A percentile compares a stretch with the other conserved stretches of the same genome.
These are phyloP conservation scores for Microsporum ferrugineum DNA, from an alignment of 2,329 filamentous ascomycete genomes.

Conservation along the genomic window DNA sequence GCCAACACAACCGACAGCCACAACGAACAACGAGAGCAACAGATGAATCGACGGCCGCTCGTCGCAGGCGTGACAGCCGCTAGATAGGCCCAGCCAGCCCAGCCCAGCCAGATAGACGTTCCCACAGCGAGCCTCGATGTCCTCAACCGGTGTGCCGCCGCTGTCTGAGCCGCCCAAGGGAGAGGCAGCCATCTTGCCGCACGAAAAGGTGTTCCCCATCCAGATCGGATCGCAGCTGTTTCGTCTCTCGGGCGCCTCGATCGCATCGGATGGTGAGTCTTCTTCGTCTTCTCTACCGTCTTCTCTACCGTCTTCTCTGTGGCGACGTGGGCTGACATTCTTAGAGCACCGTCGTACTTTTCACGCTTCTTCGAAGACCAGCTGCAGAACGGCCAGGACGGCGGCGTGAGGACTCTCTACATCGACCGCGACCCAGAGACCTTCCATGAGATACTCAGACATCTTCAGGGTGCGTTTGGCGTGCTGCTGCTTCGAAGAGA, in stretches of 20 bases:
- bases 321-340: slow-evolving; percentile 36
- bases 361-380: slow-evolving; percentile 87
- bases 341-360: slow-evolving; percentile 85
- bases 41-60: too few species aligned
- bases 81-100: background rate
- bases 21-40: too few species aligned
- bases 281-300: slow-evolving; percentile 10
- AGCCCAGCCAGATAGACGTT: background rate
- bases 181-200: slow-evolving; percentile 31
- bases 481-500: background rate
- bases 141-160: background rate
- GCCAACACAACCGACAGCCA: too few species aligned
- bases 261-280: slow-evolving; percentile 57
- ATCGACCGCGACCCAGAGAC: slow-evolving; percentile 88
- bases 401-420: slow-evolving; percentile 66
- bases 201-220: slow-evolving; percentile 56
- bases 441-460: slow-evolving; percentile 77
- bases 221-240: slow-evolving; percentile 61
- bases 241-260: slow-evolving; percentile 55
- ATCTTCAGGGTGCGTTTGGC: slow-evolving; percentile 57
- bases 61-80: background rate
- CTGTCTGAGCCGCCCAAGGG: slow-evolving; percentile 5
- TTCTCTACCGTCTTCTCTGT: background rate
- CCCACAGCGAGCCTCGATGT: background rate
- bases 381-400: slow-evolving; percentile 51